Conservation (phyloP, 1,284 basidiomycete genomes). For the Ganoderma leucocontextum region DNA sequence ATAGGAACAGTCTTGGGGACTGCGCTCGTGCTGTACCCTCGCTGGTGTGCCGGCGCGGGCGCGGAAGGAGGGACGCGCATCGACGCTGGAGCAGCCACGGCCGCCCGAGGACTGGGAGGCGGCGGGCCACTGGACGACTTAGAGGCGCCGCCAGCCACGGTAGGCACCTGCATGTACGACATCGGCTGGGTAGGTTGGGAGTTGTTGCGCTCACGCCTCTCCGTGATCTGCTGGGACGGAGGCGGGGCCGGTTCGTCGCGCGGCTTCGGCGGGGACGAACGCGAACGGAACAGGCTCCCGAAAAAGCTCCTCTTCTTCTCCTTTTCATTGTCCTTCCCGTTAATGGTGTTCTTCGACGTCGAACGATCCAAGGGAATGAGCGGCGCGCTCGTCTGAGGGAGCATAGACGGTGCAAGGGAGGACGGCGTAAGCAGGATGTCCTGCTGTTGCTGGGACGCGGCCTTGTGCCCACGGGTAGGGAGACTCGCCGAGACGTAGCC, state of each 20-base stretch:
- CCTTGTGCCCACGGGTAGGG: constrained; percentile 30
- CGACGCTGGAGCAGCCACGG: constrained; percentile 24
- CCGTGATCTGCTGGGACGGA: constrained; percentile 33
- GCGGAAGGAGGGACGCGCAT: constrained; percentile 20
- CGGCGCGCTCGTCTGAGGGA: constrained; percentile 26
- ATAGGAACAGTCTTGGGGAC: constrained; percentile 23
- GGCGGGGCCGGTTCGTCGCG: constrained; percentile 32
- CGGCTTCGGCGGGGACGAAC: constrained; percentile 44
- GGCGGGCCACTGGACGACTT: constrained; percentile 10
- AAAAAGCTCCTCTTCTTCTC: constrained; percentile 47
- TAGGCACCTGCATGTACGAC: constrained; percentile 13
- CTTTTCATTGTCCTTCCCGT: constrained; percentile 36
- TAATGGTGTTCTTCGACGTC: constrained; percentile 35
- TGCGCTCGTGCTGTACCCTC: constrained; percentile 15
- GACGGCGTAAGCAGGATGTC: constrained; percentile 43
- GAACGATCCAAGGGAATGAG: constrained; percentile 25
- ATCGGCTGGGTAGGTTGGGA: constrained; percentile 37
- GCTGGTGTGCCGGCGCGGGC: constrained; percentile 14
- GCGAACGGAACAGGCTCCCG: constrained; percentile 48
- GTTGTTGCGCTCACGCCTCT: constrained; percentile 38
- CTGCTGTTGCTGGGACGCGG: constrained; percentile 32
- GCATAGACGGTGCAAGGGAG: constrained; percentile 42
- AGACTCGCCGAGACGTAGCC: constrained; percentile 23
- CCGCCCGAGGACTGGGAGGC: constrained; percentile 15
- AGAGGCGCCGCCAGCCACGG: not conserved